Conservation (phyloP, 805 yeast genomes). For the Metschnikowia drakensbergensis region DNA sequence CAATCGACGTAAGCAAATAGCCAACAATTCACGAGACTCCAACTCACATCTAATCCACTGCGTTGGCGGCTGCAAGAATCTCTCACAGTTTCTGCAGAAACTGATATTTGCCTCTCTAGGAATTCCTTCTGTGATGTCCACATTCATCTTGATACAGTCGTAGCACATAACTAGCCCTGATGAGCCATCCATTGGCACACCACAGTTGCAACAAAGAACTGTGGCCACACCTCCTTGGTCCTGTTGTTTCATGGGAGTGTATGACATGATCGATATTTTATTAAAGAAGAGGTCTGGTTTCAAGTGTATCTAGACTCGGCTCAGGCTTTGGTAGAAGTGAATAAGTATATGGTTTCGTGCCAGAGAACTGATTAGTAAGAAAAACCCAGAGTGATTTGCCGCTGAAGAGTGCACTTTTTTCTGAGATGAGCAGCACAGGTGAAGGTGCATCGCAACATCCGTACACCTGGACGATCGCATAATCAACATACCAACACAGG, state of each 20-base stretch:
- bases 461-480: slow-evolving; percentile 1
- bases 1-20: slow-evolving; percentile 81
- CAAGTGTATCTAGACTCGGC: background rate
- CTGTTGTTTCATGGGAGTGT: slow-evolving; percentile 16
- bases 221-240: slow-evolving; percentile 54
- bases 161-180: slow-evolving; percentile 91
- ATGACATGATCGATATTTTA: slow-evolving; percentile 13
- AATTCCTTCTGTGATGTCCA: slow-evolving; percentile 85
- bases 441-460: slow-evolving; percentile 3
- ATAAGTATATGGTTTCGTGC: background rate
- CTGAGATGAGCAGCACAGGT: slow-evolving; percentile 9
- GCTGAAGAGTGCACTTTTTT: background rate
- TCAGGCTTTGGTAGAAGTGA: too few relatives aligned
- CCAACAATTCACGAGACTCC: slow-evolving; percentile 89
- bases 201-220: slow-evolving; percentile 96
- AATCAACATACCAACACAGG: background rate
- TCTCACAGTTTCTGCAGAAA: slow-evolving; percentile 95
- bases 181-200: slow-evolving; percentile 96
- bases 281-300: background rate
- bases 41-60: slow-evolving; percentile 90
- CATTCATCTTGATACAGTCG: slow-evolving; percentile 92
- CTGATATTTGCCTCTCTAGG: slow-evolving; percentile 93
- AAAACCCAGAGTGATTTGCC: background rate
- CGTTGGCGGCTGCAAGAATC: slow-evolving; percentile 90
- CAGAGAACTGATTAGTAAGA: slow-evolving; percentile 4